Evolutionary conservation across 2,329 filamentous ascomycete species (phyloP).

Genomic region (Colletotrichum karsti): DNA sequence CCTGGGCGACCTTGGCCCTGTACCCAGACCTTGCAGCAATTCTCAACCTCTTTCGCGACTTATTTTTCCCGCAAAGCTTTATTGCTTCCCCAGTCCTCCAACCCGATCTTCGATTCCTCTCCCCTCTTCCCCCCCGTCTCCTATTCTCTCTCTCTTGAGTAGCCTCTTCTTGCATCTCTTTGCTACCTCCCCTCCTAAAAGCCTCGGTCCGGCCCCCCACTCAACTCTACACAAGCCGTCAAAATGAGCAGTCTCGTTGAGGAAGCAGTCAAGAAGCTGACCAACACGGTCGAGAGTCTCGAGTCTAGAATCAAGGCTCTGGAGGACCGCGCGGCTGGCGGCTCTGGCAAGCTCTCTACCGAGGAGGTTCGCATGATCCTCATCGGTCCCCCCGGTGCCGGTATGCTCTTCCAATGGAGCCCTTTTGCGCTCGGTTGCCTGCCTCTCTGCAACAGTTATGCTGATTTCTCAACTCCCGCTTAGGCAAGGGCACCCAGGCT

Average conservation of each 20-base stretch:
- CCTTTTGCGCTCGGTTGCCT: not conserved
- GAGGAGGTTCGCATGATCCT: conserved; percentile 93
- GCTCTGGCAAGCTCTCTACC: conserved; percentile 56
- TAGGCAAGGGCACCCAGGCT: conserved; percentile 98
- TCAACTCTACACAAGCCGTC: conserved; percentile 40
- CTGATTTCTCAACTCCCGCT: conserved; percentile 4
- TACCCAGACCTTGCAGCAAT: conserved; percentile 14
- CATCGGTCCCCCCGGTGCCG: conserved; percentile 96
- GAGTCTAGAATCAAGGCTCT: conserved; percentile 88
- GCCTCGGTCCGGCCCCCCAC: conserved; percentile 31
- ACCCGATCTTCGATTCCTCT: conserved; percentile 13
- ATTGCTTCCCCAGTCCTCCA: conserved; percentile 22
- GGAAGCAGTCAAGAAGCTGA: conserved; percentile 85
- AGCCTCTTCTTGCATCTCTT: conserved; percentile 27
- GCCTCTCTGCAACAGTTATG: not conserved
- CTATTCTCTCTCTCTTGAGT: not conserved
- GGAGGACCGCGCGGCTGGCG: conserved; percentile 75
- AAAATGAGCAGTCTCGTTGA: conserved; percentile 85
- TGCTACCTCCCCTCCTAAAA: conserved; percentile 10
- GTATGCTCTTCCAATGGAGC: conserved; percentile 62
- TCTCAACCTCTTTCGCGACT: conserved; percentile 28
- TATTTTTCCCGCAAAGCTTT: conserved; percentile 31
- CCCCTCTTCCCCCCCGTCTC: conserved; percentile 14
- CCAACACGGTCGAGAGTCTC: conserved; percentile 83
- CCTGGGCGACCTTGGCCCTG: conserved; percentile 16